phyloP scores from a whole-genome alignment of 192 early-diverging fungal genomes.

The Podila minutissima region DNA sequence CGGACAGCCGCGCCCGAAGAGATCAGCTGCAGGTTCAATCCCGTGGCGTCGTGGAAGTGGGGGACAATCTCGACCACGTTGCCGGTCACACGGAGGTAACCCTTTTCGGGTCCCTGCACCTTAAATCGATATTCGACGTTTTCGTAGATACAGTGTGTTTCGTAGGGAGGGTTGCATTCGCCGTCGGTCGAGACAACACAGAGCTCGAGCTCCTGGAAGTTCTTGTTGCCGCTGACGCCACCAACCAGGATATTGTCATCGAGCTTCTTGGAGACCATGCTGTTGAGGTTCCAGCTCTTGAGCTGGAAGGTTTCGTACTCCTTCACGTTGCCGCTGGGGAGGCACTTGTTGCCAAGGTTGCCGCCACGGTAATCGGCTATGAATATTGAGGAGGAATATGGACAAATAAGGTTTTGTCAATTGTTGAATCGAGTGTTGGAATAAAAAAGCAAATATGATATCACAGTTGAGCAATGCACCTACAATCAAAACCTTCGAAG shows the following conservation, averaged over 20 bases:
- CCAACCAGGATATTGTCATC: conserved; percentile 6
- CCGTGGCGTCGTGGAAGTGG: neutral
- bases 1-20: neutral
- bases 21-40: conserved; percentile 3
- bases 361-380: neutral
- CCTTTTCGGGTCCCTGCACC: no score
- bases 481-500: neutral
- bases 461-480: neutral
- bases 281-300: neutral
- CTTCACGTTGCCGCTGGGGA: neutral
- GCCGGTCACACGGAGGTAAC: conserved; percentile 9
- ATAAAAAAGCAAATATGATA: neutral
- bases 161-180: conserved; percentile 8
- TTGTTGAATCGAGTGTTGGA: neutral
- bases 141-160: conserved; percentile 19
- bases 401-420: neutral
- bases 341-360: no score
- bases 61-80: conserved; percentile 1
- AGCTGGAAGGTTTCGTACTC: conserved; percentile 20
- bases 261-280: neutral
- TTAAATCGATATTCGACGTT: conserved; percentile 25
- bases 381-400: neutral
- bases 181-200: conserved; percentile 16
- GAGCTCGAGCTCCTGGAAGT: conserved; percentile 5
- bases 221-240: conserved; percentile 2